Percentiles rank a stretch among this genome's conserved stretches.
Evolutionary conservation across 257 asterid genomes (phyloP).

Genomic region (Solanum virginianum): DNA sequence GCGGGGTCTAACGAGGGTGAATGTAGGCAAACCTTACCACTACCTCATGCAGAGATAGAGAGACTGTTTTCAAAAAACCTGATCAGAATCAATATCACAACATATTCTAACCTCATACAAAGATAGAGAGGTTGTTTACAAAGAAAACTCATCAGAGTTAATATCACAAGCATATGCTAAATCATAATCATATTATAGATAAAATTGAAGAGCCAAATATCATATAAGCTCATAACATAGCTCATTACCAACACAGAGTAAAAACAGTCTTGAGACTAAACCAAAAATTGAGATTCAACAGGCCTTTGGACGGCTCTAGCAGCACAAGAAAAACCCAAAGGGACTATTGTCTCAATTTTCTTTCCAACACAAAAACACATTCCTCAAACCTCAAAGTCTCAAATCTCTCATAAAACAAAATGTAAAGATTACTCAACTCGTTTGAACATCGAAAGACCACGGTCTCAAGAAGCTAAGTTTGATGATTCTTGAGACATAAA

Average conservation of each 20-base stretch:
- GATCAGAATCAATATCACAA: too few relatives aligned
- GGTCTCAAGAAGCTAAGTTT: slow-evolving; percentile 12
- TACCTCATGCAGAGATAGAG: too few relatives aligned
- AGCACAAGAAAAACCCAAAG: slow-evolving; percentile 67
- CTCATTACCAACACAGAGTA: neutral
- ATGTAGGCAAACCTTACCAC: too few relatives aligned
- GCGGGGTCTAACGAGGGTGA: too few relatives aligned
- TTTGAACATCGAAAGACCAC: neutral
- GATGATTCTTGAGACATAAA: slow-evolving; percentile 3
- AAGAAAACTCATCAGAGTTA: too few relatives aligned
- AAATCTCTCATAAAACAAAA: slow-evolving; percentile 3
- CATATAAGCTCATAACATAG: neutral
- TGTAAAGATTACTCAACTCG: slow-evolving; percentile 10
- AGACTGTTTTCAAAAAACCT: too few relatives aligned
- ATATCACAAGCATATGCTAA: neutral
- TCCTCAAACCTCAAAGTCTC: neutral
- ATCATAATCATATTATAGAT: neutral
- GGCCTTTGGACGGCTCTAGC: slow-evolving; percentile 60
- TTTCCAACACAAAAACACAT: neutral
- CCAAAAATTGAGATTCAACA: neutral
- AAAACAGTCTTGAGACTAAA: neutral
- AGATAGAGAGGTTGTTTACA: too few relatives aligned
- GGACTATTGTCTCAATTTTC: neutral
- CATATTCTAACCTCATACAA: too few relatives aligned
- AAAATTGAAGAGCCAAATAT: neutral